Base-by-base conservation (phyloP, 73 alveolate genomes). In the Stentor coeruleus region DNA sequence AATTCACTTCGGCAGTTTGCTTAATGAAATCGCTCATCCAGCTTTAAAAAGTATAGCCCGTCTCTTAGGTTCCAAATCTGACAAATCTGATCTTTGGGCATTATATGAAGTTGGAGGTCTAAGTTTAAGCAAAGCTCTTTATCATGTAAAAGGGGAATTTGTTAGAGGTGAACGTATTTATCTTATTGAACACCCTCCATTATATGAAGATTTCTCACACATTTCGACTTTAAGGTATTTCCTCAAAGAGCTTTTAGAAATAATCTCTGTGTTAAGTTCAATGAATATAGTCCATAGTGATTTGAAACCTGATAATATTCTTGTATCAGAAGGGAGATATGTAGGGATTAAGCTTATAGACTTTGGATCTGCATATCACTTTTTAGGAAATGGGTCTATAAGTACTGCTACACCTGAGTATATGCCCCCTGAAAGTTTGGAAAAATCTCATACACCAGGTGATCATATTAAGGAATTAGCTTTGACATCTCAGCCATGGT, bases 221-320 rank as follows among this genome's bases (percentile, higher is more conserved):
- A 79, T 40, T 30, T 4, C 36, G 31, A 41, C 81, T 3, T 57
- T 88, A 38, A 87, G 81, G 81, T 79, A 60, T 38, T 60, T 88
- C 28, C 31, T 88, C 3, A 80, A 57, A 42, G 83, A 74, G 39
- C 66, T 90, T 39, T 77, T 76, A 38, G 91, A 88, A 74, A 88
- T 88, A 0, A 82, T 91, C 20, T 86, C 60, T 20, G 82, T 85
- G n/a, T 84, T 91, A 35, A 41, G 73, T 41, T 59, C 55, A 35
- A 74, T 39, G 85, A 85, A 81, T n/a, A 77, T 91, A 3, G 91
- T 91, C 14, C 97, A 91, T 83, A 91, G 92, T 31, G 97, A 91
- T 59, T 74, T 91, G 35, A 91, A 91, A 80, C 97, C 97, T n/a
- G 97, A 91, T 76, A 91, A 91, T 73, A 88, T 91, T 3, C 76